A percentile compares a stretch with the other conserved stretches of the same genome.
Evolutionary conservation across 345 rosid species (phyloP).

Genomic region (Luvunga scandens): DNA sequence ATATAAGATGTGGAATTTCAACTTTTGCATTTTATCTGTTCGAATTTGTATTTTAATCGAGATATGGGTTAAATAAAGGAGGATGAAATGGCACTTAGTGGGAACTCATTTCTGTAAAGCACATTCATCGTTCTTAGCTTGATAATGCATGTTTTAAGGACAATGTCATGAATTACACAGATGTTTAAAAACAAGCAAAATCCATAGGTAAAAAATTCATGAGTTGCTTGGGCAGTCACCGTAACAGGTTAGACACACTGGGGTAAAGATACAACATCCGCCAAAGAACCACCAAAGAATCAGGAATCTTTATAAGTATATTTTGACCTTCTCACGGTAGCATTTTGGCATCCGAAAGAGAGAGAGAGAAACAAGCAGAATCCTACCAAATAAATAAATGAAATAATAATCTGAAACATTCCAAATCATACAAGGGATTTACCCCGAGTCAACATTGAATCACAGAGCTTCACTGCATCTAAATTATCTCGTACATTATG

Average conservation of each 20-base stretch:
- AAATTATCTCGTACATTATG: constrained; percentile 71
- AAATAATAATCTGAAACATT: neutral
- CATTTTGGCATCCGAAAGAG: neutral
- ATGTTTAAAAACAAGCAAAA: neutral
- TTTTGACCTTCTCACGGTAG: neutral
- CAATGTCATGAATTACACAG: neutral
- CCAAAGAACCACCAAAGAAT: neutral
- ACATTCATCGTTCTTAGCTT: neutral
- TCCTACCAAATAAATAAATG: neutral
- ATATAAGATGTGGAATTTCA: neutral
- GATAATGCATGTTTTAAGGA: neutral
- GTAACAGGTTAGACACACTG: no score
- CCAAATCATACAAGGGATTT: neutral
- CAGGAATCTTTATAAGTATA: neutral
- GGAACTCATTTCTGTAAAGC: neutral
- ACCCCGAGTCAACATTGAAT: constrained; percentile 51
- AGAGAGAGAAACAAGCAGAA: neutral
- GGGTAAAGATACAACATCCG: neutral
- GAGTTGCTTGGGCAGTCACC: neutral
- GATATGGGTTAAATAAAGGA: neutral
- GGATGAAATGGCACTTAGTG: neutral
- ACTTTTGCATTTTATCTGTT: neutral
- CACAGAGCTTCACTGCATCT: constrained; percentile 82
- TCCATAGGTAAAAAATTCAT: neutral
- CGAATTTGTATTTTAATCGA: neutral